Percentiles rank a stretch among this genome's conserved stretches.
These are phyloP conservation scores for Perkinsus olseni DNA, from an alignment of 169 alveolate genomes.

Conservation along the genomic window DNA sequence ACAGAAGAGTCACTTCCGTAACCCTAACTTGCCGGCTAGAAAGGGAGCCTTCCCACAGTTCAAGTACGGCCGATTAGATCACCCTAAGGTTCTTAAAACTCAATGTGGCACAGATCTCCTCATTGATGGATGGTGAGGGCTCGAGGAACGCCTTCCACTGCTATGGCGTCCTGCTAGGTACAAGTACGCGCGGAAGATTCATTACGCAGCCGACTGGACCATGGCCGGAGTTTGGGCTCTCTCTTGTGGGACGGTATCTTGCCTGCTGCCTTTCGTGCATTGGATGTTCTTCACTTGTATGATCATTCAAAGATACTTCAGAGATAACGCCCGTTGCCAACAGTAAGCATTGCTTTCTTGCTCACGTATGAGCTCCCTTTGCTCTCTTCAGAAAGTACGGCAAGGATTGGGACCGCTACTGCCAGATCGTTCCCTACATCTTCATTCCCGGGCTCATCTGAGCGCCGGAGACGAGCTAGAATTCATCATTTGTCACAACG, in stretches of 20 bases:
- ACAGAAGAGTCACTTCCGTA: slow-evolving; percentile 14
- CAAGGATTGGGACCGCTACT: slow-evolving; percentile 25
- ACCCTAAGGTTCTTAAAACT: slow-evolving; percentile 15
- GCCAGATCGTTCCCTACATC: neutral
- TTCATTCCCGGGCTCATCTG: slow-evolving; percentile 20
- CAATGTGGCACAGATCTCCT: slow-evolving; percentile 10
- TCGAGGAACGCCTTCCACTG: neutral
- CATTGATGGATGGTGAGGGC: slow-evolving; percentile 19
- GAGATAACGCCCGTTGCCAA: slow-evolving; percentile 9
- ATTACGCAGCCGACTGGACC: slow-evolving; percentile 20
- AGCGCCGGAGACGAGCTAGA: neutral
- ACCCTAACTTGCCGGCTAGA: neutral
- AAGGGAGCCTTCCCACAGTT: slow-evolving; percentile 19
- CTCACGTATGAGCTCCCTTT: too few species aligned
- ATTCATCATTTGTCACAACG: too few species aligned
- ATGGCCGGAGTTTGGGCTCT: slow-evolving; percentile 20
- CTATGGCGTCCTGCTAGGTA: neutral
- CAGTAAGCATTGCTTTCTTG: neutral
- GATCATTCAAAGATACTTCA: slow-evolving; percentile 11
- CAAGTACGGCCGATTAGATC: slow-evolving; percentile 12
- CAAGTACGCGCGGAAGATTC: slow-evolving; percentile 20
- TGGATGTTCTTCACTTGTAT: slow-evolving; percentile 11
- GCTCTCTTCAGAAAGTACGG: slow-evolving; percentile 16
- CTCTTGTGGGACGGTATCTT: slow-evolving; percentile 7
- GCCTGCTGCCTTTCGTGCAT: slow-evolving; percentile 14